Evolutionary conservation across 2,329 filamentous ascomycete genomes (phyloP).

Genomic region (Colletotrichum scovillei): DNA sequence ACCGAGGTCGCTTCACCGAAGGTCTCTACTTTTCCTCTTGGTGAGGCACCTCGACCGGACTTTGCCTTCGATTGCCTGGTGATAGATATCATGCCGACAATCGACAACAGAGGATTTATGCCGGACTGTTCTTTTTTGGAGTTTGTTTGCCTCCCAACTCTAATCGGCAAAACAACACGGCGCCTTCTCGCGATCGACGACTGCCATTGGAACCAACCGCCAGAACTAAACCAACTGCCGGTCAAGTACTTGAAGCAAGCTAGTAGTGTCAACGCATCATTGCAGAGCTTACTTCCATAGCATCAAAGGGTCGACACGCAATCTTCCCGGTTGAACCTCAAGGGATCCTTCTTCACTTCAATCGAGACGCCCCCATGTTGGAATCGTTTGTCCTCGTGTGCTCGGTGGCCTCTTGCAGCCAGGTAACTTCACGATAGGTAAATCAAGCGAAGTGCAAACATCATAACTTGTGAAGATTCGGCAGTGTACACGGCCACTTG

Average conservation of each 20-base stretch:
- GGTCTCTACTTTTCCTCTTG: not conserved
- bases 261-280: not conserved
- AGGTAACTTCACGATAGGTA: not conserved
- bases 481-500: not conserved
- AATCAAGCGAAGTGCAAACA: not conserved
- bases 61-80: not conserved
- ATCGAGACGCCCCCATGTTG: not conserved
- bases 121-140: not conserved
- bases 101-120: not conserved
- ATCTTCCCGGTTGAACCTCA: not conserved
- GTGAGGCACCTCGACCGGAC: not conserved
- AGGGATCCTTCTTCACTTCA: not conserved
- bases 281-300: not conserved
- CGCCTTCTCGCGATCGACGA: not conserved
- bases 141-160: not conserved
- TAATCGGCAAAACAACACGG: not conserved
- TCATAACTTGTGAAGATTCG: not conserved
- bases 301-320: not conserved
- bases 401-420: not conserved
- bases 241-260: not conserved
- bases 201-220: not conserved
- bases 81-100: not conserved
- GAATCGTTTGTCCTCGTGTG: not conserved
- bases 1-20: not conserved
- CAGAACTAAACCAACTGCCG: not conserved